phyloP scores from a whole-genome alignment of 768 basidiomycete genomes.

The Clitopilus passeckerianus region DNA sequence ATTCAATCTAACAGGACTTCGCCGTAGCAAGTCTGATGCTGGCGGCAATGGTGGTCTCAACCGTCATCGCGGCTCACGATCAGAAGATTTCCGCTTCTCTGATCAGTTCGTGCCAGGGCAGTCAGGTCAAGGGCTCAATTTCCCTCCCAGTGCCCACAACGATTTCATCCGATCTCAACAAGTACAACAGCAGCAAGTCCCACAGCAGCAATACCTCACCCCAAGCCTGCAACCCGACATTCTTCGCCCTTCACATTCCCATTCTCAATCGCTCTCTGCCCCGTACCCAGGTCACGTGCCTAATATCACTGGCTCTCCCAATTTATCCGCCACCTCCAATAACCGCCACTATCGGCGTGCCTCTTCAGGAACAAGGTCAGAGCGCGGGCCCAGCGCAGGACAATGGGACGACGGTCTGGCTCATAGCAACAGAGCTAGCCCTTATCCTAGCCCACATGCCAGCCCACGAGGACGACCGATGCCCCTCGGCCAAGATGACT shows the following conservation, averaged over 20 bases:
- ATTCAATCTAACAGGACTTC: conserved; percentile 13
- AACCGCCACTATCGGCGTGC: conserved; percentile 33
- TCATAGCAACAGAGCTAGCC: conserved; percentile 43
- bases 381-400: conserved; percentile 27
- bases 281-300: neutral
- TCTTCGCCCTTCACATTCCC: conserved; percentile 8
- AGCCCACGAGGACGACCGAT: conserved; percentile 42
- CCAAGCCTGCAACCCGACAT: conserved; percentile 10
- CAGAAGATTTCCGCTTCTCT: conserved; percentile 41
- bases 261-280: conserved; percentile 7
- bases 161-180: conserved; percentile 20
- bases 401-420: conserved; percentile 19
- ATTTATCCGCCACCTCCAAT: neutral
- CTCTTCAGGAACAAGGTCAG: conserved; percentile 35
- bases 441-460: conserved; percentile 66
- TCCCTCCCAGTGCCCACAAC: conserved; percentile 15
- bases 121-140: conserved; percentile 4
- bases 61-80: conserved; percentile 22
- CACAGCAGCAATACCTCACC: conserved; percentile 10
- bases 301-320: conserved; percentile 1
- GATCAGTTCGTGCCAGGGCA: neutral
- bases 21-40: conserved; percentile 22
- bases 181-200: conserved; percentile 14
- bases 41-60: conserved; percentile 8
- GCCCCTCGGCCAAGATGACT: conserved; percentile 12